Conservation (phyloP, 2,329 filamentous ascomycete species). For the Colletotrichum chlorophyti region DNA sequence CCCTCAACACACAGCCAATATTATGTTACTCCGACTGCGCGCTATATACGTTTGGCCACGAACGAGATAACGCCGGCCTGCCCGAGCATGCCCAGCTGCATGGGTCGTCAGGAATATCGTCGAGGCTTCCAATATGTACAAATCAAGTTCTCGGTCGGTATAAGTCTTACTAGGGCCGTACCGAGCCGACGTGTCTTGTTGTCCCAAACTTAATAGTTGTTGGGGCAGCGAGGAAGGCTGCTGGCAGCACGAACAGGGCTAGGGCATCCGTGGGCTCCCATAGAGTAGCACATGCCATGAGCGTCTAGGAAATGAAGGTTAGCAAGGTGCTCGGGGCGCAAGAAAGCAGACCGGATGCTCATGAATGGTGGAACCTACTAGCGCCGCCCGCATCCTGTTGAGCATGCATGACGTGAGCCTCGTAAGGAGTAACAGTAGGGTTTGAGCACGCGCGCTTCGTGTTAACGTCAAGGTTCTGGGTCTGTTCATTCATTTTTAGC, state of each 20-base stretch:
- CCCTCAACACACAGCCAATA: no score
- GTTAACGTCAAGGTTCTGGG: conserved; percentile 3
- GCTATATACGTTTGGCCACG: no score
- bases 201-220: conserved; percentile 2
- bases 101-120: no score
- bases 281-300: conserved; percentile 5
- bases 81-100: no score
- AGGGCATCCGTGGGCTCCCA: conserved; percentile 4
- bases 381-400: background rate
- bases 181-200: no score
- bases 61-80: no score
- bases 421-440: conserved; percentile 4
- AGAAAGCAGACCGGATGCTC: accelerated
- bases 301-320: background rate
- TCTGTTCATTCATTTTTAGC: background rate
- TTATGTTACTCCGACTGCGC: no score
- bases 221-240: background rate
- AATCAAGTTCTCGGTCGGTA: no score
- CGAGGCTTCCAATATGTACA: no score
- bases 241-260: background rate
- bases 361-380: background rate
- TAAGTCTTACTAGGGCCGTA: no score
- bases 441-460: background rate
- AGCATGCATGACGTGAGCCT: background rate
- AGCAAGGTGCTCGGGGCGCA: background rate